A percentile compares a stretch with the other conserved stretches of the same genome.
Conservation (phyloP, 768 basidiomycete genomes). For the Termitomyces sp. region DNA sequence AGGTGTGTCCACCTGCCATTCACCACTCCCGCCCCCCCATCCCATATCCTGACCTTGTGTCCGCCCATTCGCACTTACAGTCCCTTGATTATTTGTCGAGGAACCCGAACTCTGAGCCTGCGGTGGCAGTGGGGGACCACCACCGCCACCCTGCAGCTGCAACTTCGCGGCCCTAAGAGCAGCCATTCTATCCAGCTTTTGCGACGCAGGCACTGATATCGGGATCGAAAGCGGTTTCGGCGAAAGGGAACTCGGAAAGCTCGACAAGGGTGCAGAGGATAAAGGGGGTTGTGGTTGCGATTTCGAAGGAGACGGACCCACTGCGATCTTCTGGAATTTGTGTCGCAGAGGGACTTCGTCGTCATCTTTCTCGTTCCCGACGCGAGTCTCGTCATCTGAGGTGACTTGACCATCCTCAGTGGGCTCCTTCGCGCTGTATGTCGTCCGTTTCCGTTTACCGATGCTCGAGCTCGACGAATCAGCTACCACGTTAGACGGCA, state of each 20-base stretch:
- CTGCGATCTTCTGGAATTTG: background rate
- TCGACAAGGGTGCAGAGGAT: background rate
- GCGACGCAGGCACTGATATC: background rate
- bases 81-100: background rate
- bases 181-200: slow-evolving; percentile 6
- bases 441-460: background rate
- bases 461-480: background rate
- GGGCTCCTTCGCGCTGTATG: background rate
- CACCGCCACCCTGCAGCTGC: background rate
- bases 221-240: background rate
- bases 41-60: background rate
- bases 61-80: background rate
- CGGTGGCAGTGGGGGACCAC: background rate
- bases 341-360: background rate
- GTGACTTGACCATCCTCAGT: background rate
- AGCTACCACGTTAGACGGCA: background rate
- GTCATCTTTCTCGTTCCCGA: background rate
- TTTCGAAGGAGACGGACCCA: background rate
- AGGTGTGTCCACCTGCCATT: background rate
- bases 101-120: background rate
- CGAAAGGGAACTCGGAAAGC: background rate
- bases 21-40: background rate
- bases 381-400: background rate
- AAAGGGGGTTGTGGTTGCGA: background rate
- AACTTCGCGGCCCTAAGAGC: slow-evolving; percentile 6